Percentiles rank a stretch among this genome's conserved stretches.
Conservation (phyloP, 352 stramenopile genomes). For the Phytophthora pseudosyringae region DNA sequence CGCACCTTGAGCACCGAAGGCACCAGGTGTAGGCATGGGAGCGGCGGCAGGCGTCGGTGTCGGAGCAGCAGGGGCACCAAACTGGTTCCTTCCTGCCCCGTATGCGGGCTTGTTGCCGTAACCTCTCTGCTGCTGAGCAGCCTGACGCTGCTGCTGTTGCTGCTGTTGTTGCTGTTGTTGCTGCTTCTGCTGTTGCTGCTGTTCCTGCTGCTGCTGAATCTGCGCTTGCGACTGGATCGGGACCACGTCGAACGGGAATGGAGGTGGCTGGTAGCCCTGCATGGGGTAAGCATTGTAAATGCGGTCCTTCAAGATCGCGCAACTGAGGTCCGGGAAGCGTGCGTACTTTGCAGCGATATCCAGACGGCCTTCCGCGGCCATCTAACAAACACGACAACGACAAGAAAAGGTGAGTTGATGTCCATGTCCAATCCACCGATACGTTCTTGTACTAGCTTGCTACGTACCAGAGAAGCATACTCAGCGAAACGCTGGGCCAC, state of each 20-base stretch:
- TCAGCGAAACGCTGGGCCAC: slow-evolving; percentile 91
- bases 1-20: slow-evolving; percentile 42
- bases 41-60: slow-evolving; percentile 36
- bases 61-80: slow-evolving; percentile 40
- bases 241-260: slow-evolving; percentile 86
- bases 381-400: slow-evolving; percentile 41
- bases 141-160: slow-evolving; percentile 40
- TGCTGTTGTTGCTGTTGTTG: slow-evolving; percentile 43
- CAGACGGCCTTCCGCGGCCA: slow-evolving; percentile 93
- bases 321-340: slow-evolving; percentile 78
- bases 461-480: slow-evolving; percentile 73
- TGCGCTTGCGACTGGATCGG: slow-evolving; percentile 63
- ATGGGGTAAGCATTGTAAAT: slow-evolving; percentile 86
- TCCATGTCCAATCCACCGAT: not conserved
- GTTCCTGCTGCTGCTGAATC: slow-evolving; percentile 65
- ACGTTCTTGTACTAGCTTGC: not conserved
- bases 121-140: slow-evolving; percentile 40
- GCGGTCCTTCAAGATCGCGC: slow-evolving; percentile 84
- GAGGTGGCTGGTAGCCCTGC: slow-evolving; percentile 79
- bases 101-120: slow-evolving; percentile 45
- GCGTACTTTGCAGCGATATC: slow-evolving; percentile 94
- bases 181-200: slow-evolving; percentile 52
- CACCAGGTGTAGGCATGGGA: slow-evolving; percentile 36
- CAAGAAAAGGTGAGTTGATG: slow-evolving; percentile 3
- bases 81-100: slow-evolving; percentile 47